Evolutionary conservation across 768 basidiomycete genomes (phyloP).

Genomic region (Lactifluus pinguis): DNA sequence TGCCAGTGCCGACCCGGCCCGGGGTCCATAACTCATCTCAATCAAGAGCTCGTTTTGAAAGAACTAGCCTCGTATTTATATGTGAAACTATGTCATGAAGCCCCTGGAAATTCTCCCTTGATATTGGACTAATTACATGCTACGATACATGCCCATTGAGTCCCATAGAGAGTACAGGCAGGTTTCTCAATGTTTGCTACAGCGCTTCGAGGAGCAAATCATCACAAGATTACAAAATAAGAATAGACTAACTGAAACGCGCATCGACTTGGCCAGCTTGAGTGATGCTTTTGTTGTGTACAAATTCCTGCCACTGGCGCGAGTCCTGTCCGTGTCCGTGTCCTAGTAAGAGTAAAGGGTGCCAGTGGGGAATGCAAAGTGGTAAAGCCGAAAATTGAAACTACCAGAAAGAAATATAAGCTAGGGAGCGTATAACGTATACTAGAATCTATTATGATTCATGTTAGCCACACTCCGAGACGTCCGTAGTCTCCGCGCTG

Average conservation of each 20-base stretch:
- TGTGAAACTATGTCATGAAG: too few species aligned
- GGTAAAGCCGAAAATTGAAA: background rate
- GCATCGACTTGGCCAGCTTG: background rate
- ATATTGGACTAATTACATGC: background rate
- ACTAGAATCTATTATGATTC: background rate
- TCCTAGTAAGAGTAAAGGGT: background rate
- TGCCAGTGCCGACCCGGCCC: too few species aligned
- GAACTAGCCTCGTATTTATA: too few species aligned
- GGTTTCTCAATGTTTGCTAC: background rate
- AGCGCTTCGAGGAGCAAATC: background rate
- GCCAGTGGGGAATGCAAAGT: background rate
- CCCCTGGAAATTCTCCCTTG: background rate
- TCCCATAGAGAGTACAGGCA: background rate
- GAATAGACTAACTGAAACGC: background rate
- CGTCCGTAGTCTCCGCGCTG: background rate
- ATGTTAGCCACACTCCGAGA: background rate
- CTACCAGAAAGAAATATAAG: background rate
- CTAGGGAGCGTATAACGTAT: background rate
- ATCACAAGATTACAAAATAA: background rate
- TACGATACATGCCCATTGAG: background rate
- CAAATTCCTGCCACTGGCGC: background rate
- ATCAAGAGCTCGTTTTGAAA: too few species aligned
- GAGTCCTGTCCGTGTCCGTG: background rate
- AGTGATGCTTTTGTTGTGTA: background rate
- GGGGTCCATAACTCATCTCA: too few species aligned